These are phyloP conservation scores for Tuber calosporum DNA, from an alignment of 495 filamentous ascomycete species.

Conservation along the genomic window DNA sequence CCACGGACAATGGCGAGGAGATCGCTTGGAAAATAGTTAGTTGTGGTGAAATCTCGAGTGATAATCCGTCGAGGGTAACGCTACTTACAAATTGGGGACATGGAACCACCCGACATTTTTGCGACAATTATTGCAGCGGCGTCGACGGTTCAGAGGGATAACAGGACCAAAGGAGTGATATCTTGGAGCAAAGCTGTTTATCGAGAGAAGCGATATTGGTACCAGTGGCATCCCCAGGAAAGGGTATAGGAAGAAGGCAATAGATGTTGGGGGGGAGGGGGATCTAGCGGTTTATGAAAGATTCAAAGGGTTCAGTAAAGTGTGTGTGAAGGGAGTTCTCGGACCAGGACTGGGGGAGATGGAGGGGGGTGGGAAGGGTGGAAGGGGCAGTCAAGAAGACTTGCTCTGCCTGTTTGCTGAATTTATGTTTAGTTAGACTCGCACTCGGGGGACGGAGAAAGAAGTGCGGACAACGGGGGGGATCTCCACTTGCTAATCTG, in stretches of 20 bases:
- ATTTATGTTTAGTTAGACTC: neutral
- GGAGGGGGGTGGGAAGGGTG: neutral
- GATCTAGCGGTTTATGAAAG: neutral
- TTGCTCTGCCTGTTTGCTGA: neutral
- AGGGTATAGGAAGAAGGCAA: neutral
- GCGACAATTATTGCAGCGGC: neutral
- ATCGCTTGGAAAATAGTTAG: constrained; percentile 27
- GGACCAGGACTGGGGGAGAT: neutral
- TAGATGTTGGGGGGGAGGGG: neutral
- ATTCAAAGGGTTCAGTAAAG: neutral
- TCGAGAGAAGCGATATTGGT: neutral
- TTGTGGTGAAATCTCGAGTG: constrained; percentile 12
- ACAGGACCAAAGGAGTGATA: neutral
- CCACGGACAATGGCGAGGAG: constrained; percentile 39
- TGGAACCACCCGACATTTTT: constrained; percentile 29
- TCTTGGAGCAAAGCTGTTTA: neutral
- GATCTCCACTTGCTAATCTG: neutral
- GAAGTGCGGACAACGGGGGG: neutral
- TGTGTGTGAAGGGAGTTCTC: neutral
- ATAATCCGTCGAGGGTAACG: neutral
- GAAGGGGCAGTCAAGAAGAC: neutral
- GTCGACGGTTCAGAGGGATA: neutral
- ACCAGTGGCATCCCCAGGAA: neutral
- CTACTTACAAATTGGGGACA: constrained; percentile 30
- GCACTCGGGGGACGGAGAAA: neutral